Base-by-base conservation (phyloP, 371 early-diverging fungal species). In the Massospora cicadina region DNA sequence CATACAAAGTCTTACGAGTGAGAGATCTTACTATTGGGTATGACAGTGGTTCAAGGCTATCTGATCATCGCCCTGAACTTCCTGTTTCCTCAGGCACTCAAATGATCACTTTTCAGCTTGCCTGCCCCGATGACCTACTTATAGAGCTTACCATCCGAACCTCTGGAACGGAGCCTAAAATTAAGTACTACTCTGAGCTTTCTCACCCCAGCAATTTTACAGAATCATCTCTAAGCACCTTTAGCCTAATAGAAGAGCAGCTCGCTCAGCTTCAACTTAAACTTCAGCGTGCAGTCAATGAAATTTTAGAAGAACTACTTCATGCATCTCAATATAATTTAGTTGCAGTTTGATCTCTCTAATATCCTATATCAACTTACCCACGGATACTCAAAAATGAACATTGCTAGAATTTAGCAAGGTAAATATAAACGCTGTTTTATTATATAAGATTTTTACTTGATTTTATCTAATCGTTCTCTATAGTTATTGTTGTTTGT, bases 121-220 rank as follows among this genome's bases (percentile, higher is more conserved):
- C 23, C 3, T 43, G 43, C 43, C 13, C 43, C 17, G 27, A 63
- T 26, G 43, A 21, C 21, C 24, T 24, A 21, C 7, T 30, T 43
- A 80, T 83, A 21, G 83, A 82, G 24, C 79, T 87, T 61, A 90
- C 88, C 1, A 73, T 87, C 68, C 78, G 89, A 65, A 88, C 89
- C 5, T 68, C 58, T 65, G 95, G 95, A 17, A 95, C 96, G 1
- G 95, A 95, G 71, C 95, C 95, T 60, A 94, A 95, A 73, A 87
- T 96, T 75, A 96, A 96, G 74, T 96, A 88, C 71, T 96, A 96
- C 67, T 77, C 84, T 28, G 97, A 95, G 68, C 77, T 88, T 25
- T 57, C 25, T 26, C 58, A 57, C 12, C 23, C 58, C 28, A 23
- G 43, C 17, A 10, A 5, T 43, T 10, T 5, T 17, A 5, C 17